Conservation (phyloP, 1,284 basidiomycete genomes). For the Boletellus sp. region DNA sequence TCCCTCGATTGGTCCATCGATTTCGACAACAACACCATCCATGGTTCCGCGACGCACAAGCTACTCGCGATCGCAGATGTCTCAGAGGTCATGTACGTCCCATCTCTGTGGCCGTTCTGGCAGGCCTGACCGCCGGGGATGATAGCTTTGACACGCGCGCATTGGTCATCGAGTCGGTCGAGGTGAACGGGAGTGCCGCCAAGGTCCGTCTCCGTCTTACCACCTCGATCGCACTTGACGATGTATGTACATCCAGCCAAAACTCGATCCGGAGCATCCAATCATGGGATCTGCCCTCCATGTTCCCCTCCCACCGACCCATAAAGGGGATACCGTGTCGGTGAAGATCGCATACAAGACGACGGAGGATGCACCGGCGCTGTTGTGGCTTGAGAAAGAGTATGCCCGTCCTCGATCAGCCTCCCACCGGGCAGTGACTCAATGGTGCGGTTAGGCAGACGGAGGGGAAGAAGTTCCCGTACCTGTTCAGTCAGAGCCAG, state of each 20-base stretch:
- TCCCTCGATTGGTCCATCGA: constrained; percentile 83
- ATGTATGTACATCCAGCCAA: constrained; percentile 38
- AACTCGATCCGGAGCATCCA: constrained; percentile 51
- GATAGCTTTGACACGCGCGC: constrained; percentile 77
- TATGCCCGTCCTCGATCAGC: constrained; percentile 33
- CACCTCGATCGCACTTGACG: neutral
- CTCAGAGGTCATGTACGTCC: constrained; percentile 59
- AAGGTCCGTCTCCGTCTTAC: constrained; percentile 8
- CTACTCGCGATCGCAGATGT: constrained; percentile 63
- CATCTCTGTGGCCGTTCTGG: neutral
- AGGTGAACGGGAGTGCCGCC: constrained; percentile 48
- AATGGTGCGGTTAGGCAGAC: constrained; percentile 64
- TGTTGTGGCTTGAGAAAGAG: constrained; percentile 92
- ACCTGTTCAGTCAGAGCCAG: constrained; percentile 93
- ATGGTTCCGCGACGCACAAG: constrained; percentile 71
- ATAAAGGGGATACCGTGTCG: constrained; percentile 45
- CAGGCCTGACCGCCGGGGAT: neutral
- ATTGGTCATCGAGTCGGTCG: constrained; percentile 61
- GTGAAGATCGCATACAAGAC: constrained; percentile 76
- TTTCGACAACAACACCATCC: constrained; percentile 66
- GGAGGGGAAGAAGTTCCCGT: constrained; percentile 82
- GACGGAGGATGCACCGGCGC: constrained; percentile 76
- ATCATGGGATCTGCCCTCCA: constrained; percentile 75
- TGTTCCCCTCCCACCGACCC: constrained; percentile 46
- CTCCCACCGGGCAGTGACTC: neutral